Percentiles rank a stretch among this genome's conserved stretches.
These are phyloP conservation scores for Vigna angularis DNA, from an alignment of 306 rosid species.

Conservation along the genomic window DNA sequence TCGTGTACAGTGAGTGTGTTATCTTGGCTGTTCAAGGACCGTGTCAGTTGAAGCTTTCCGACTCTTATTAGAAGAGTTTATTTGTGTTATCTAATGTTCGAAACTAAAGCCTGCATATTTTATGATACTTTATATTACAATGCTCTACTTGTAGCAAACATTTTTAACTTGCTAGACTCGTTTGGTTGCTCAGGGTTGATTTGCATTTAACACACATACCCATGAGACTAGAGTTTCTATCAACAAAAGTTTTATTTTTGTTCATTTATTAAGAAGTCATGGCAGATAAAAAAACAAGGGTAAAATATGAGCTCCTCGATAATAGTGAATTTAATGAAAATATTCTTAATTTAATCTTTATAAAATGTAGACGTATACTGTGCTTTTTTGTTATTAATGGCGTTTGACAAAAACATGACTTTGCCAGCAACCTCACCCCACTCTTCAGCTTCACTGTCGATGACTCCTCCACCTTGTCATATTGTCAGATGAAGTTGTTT, in stretches of 20 bases:
- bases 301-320: no score
- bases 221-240: background rate
- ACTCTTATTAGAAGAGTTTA: slow-evolving; percentile 29
- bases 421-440: no score
- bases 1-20: slow-evolving; percentile 64
- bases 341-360: no score
- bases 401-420: no score
- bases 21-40: slow-evolving; percentile 35
- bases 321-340: no score
- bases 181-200: slow-evolving; percentile 25
- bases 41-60: slow-evolving; percentile 39
- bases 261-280: background rate
- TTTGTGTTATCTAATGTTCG: slow-evolving; percentile 40
- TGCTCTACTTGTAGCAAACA: slow-evolving; percentile 36
- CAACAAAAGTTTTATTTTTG: background rate
- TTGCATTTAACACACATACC: slow-evolving; percentile 17
- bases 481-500: no score
- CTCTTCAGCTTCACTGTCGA: no score
- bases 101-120: slow-evolving; percentile 36
- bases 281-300: no score
- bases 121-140: slow-evolving; percentile 43
- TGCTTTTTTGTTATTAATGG: no score
- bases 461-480: no score
- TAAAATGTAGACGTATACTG: no score
- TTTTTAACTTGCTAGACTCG: slow-evolving; percentile 2